These are phyloP conservation scores for Trichoderma endophyticum DNA, from an alignment of 2,329 filamentous ascomycete species.

Conservation along the genomic window DNA sequence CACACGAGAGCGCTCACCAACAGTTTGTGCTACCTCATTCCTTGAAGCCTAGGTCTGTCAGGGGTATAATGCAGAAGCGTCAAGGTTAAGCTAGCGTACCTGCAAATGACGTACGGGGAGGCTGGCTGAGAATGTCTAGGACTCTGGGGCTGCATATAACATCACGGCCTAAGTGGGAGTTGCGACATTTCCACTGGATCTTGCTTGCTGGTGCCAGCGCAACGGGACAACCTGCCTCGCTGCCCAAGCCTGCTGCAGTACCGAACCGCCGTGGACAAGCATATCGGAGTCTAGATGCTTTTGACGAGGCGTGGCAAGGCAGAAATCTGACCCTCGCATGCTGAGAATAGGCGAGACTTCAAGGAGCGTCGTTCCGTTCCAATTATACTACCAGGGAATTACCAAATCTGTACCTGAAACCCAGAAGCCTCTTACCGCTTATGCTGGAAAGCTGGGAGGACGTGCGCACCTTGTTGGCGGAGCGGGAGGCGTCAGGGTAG, in stretches of 20 bases:
- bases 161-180: constrained; percentile 9
- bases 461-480: constrained; percentile 16
- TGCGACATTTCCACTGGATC: constrained; percentile 4
- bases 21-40: constrained; percentile 24
- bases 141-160: constrained; percentile 15
- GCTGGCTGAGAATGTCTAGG: background rate
- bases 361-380: background rate
- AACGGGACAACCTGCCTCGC: background rate
- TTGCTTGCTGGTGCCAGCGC: constrained; percentile 9
- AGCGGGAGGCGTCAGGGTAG: constrained; percentile 1
- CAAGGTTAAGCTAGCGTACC: constrained; percentile 19
- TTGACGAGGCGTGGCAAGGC: background rate
- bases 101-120: constrained; percentile 17
- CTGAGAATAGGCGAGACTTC: constrained; percentile 2
- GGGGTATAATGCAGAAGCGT: constrained; percentile 21
- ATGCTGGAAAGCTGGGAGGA: constrained; percentile 10
- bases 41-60: constrained; percentile 23
- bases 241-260: constrained; percentile 16
- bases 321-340: background rate
- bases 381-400: background rate
- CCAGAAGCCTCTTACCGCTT: background rate
- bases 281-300: constrained; percentile 11
- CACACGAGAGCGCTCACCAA: constrained; percentile 2
- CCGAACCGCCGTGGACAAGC: background rate
- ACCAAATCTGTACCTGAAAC: constrained; percentile 13